Evolutionary conservation across 345 rosid species (phyloP), one percentile per base, ranked within the genome.

Genomic region (Salix koriyanagi): DNA sequence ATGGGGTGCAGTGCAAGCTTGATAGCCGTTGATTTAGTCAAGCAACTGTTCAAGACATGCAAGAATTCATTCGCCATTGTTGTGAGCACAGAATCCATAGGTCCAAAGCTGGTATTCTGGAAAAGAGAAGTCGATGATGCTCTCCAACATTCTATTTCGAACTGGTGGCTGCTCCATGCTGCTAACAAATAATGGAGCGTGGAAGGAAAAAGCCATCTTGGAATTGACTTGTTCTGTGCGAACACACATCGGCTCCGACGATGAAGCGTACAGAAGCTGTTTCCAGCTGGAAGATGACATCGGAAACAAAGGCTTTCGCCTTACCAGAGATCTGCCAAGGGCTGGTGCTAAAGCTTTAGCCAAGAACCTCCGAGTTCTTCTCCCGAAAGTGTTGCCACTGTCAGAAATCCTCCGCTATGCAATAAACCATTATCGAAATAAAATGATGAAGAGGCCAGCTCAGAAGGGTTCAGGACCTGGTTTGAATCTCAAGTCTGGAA

Each of bases 1-100:
- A 87, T 87, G 88, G 88, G 88, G 4, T 87, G 88, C 67, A 85
- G 85, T 60, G 84, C 83, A 6, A 82, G 86, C 14, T 32, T 87
- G 1, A 70, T 85, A 25, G 83, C 83, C 2, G 48, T 81, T 25
- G 76, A 78, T 6, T 46, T 87, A 16, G 81, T 79, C 0, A 70
- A 71, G 37, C 82, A 83, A 25, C 58, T 81, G 26, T 85, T 85
- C 75, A 81, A 73, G 64, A 69, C 73, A 1, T 44, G 77, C 21
- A 76, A 74, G 46, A 80, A 86, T 50, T 61, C 74, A 12, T 6
- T 50, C 1, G 85, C 79, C 3, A 28, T 87, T 1, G 85, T 87
- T 28, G 74, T 85, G 0, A 84, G 86, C 72, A 80, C 82, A 69
- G 86, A 87, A 25, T 71, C 76, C 1, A 69, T 85, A 13, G 76